These are phyloP conservation scores for Backusella westeae DNA, from an alignment of 192 early-diverging fungal genomes.

Conservation along the genomic window DNA sequence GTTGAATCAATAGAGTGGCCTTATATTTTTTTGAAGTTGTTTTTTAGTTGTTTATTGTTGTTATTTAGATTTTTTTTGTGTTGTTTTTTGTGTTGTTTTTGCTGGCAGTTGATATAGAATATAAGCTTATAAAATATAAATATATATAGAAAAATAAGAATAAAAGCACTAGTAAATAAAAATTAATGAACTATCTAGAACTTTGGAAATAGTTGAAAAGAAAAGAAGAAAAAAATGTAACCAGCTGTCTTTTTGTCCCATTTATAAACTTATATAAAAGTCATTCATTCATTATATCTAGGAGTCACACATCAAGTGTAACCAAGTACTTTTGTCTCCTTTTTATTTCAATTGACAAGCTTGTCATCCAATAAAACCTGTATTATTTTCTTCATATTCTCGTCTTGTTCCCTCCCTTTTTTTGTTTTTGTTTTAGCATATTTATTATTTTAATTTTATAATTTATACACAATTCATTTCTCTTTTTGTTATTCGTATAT, in stretches of 20 bases:
- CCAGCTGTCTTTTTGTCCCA: constrained; percentile 2
- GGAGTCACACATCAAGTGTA: background rate
- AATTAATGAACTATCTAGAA: constrained; percentile 7
- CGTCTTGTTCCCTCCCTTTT: background rate
- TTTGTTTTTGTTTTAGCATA: background rate
- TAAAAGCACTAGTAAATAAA: background rate
- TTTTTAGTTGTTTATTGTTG: background rate
- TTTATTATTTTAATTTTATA: background rate
- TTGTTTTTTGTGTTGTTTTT: background rate
- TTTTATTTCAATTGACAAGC: background rate
- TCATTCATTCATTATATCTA: background rate
- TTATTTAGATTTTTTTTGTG: background rate
- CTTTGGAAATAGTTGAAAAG: background rate
- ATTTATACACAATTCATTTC: background rate
- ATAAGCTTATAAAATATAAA: background rate
- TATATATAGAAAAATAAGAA: background rate
- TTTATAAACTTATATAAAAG: constrained; percentile 9
- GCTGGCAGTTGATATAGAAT: background rate
- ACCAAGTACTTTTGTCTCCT: background rate
- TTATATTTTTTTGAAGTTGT: constrained; percentile 2
- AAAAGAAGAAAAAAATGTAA: constrained; percentile 2
- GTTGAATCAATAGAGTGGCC: background rate
- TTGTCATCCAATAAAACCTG: background rate
- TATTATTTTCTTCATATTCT: background rate
- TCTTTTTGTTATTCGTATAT: background rate